phyloP scores from a whole-genome alignment of 495 filamentous ascomycete genomes.

The Cudoniella acicularis region DNA sequence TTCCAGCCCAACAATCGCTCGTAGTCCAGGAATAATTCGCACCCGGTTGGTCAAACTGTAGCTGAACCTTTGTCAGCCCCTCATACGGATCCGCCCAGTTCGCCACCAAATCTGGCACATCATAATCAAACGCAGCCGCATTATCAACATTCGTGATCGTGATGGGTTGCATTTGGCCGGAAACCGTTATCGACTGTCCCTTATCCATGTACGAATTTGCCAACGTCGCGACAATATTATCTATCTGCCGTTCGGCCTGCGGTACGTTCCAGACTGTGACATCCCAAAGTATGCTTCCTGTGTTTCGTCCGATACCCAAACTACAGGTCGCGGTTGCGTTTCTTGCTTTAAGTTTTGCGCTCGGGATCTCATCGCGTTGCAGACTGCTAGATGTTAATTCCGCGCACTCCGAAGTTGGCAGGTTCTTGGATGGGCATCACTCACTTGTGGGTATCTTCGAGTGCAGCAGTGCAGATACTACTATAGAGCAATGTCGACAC shows the following conservation, averaged over 20 bases:
- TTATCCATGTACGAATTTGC: conserved; percentile 82
- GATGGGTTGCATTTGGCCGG: conserved; percentile 45
- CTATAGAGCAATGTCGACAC: neutral
- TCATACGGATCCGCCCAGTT: neutral
- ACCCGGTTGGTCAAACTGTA: neutral
- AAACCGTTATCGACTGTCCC: conserved; percentile 79
- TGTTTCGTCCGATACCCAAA: conserved; percentile 9
- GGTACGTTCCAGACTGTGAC: conserved; percentile 11
- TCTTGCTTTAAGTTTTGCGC: conserved; percentile 24
- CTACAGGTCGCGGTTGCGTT: conserved; percentile 1
- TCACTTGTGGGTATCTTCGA: neutral
- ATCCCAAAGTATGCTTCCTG: conserved; percentile 8
- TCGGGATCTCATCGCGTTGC: conserved; percentile 26
- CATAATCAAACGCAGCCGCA: conserved; percentile 9
- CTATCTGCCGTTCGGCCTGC: conserved; percentile 40
- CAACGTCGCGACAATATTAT: conserved; percentile 74
- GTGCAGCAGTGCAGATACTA: conserved; percentile 1
- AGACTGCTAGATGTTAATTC: neutral
- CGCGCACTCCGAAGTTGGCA: conserved; percentile 34
- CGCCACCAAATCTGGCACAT: conserved; percentile 2
- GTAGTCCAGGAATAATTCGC: conserved; percentile 1
- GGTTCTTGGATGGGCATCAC: no score
- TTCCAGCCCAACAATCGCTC: conserved; percentile 5
- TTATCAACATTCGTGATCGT: conserved; percentile 18
- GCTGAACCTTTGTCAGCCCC: conserved; percentile 7